These are phyloP conservation scores for Colletotrichum musicola DNA, from an alignment of 2,329 filamentous ascomycete genomes.

Conservation along the genomic window DNA sequence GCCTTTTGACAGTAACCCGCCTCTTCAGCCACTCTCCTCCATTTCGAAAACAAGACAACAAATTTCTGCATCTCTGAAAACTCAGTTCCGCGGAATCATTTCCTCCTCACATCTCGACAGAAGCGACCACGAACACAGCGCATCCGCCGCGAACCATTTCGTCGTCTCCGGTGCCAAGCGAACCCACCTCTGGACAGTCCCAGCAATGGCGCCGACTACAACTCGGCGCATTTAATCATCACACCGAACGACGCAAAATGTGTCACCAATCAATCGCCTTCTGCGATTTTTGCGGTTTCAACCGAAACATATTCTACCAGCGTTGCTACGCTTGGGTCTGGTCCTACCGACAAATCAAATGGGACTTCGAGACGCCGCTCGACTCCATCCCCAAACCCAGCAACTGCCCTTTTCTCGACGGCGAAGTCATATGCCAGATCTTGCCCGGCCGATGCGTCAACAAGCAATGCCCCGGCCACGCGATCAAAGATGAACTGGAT, in stretches of 20 bases:
- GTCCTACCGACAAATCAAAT: slow-evolving; percentile 26
- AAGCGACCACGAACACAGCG: no score
- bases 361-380: slow-evolving; percentile 28
- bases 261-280: slow-evolving; percentile 38
- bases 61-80: no score
- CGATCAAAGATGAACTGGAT: slow-evolving; percentile 7
- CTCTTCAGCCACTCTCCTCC: no score
- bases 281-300: slow-evolving; percentile 38
- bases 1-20: background rate
- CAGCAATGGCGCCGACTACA: no score
- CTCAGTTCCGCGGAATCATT: no score
- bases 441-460: slow-evolving; percentile 36
- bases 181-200: no score
- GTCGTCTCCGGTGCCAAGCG: no score
- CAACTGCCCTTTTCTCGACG: slow-evolving; percentile 30
- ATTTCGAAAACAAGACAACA: no score
- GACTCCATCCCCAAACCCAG: slow-evolving; percentile 26
- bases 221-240: background rate
- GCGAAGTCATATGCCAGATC: slow-evolving; percentile 30
- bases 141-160: no score
- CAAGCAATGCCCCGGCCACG: slow-evolving; percentile 14
- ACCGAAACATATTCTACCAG: slow-evolving; percentile 38
- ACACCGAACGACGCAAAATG: slow-evolving; percentile 21
- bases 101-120: no score
- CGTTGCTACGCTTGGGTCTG: slow-evolving; percentile 31